Evolutionary conservation across 1,284 basidiomycete species (phyloP), one percentile per base, ranked within the genome.

Genomic region (Heterobasidion parviporum): DNA sequence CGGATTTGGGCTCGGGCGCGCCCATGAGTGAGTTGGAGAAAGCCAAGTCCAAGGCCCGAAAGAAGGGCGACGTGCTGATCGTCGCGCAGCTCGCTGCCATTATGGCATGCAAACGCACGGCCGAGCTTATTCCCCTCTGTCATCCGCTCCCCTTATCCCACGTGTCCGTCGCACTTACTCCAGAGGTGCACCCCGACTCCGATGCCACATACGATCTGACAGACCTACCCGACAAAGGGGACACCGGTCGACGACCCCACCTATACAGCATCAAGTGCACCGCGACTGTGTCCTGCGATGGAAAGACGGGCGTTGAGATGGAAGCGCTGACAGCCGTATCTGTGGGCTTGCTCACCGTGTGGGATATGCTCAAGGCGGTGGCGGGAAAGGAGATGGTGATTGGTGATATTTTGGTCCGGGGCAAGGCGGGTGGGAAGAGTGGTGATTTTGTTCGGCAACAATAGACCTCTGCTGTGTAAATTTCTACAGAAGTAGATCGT

Each of bases 291-390:
- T 76, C 82, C 45, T 89, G 87, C 62, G 81, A 85, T 63, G 89
- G 89, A 1, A 85, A 84, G 67, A 93, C 91, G 6, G 92, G 92
- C 0, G 92, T 94, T 26, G 92, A 95, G 74, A 95, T 95, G 92
- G 92, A 95, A 72, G 93, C 92, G n/a, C 67, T 95, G 57, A 92
- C 87, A 20, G 88, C 85, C 18, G 90, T 90, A 12, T 87, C 83
- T 5, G 76, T 87, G n/a, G 86, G 86, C 4, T 76, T 90, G 46
- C 71, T 94, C 59, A 92, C 91, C 1, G 82, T 94, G 18, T 94
- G 92, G 92, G 93, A 94, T 66, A 94, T 94, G 92, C 76, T 92
- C 47, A 94, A 95, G 71, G 89, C 89, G 6, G 85, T 94, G 1
- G 89, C 87, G 3, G 92, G 92, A 16, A 80, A 80, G 66, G 86